Evolutionary conservation across 805 yeast species (phyloP), one percentile per base, ranked within the genome.

Genomic region (Lachancea cidri): DNA sequence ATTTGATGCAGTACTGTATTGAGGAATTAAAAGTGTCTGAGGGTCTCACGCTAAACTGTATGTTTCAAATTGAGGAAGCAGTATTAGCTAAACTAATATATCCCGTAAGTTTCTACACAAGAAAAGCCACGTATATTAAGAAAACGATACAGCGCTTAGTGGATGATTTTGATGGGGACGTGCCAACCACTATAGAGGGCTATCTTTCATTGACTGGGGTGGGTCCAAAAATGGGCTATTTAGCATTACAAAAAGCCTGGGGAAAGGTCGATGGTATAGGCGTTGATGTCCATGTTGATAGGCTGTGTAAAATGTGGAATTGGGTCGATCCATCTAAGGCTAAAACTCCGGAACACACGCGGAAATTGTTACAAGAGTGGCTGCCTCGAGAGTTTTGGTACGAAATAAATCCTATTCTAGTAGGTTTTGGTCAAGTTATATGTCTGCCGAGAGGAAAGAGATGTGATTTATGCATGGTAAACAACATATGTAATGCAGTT

Each of bases 151-250:
- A 65, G 38, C 66, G 83, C 4, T 49, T 88, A 6, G 51, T 55
- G 3, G 73, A 71, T 1, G 54, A 71, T 16, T 78, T 71, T 55
- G 65, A 67, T 8, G 79, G 79, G 5, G 96, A 88, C 49, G 72
- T 91, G 3, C 98, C 98, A 0, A 72, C 44, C 72, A 81, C 2
- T 71, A 84, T 56, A 6, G 78, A 73, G 5, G 89, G 81, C 1
- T 70, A 89, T 38, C 70, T 75, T 4, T 61, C 73, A 0, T 65
- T 89, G 24, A 96, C 96, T 0, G 98, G 98, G 0, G 95, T 89
- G 2, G 98, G 98, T 0, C 96, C 96, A 6, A 89, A 89, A 59
- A 89, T 89, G 98, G 95, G 94, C 0, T 83, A 76, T 57, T 64
- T 89, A 30, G 71, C 89, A 1, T 66, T 87, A 44, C 95, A 87